phyloP scores from a whole-genome alignment of 257 asterid species.

The Prunella vulgaris region DNA sequence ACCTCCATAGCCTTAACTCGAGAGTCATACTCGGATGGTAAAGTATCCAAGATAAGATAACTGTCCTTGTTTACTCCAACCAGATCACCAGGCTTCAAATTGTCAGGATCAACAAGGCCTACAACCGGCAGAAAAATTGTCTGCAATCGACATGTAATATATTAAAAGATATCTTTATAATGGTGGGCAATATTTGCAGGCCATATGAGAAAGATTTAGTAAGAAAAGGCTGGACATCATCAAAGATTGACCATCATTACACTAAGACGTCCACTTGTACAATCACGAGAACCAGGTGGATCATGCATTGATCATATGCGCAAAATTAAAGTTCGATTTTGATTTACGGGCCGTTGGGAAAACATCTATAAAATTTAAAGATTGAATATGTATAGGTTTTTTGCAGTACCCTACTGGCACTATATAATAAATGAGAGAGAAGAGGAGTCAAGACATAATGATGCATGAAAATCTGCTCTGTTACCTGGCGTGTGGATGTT shows the following conservation, averaged over 20 bases:
- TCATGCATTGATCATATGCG: background rate
- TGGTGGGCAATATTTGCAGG: background rate
- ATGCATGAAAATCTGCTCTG: constrained; percentile 9
- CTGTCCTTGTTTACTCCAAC: constrained; percentile 99
- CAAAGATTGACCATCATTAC: background rate
- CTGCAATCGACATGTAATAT: constrained; percentile 38
- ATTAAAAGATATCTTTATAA: background rate
- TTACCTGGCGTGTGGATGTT: constrained; percentile 96
- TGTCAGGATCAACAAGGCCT: constrained; percentile 95
- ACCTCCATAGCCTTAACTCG: constrained; percentile 99
- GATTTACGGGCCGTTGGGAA: background rate
- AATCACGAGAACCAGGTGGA: background rate
- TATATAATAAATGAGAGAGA: background rate
- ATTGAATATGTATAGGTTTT: background rate
- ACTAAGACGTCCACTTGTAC: background rate
- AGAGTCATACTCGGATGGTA: constrained; percentile 96
- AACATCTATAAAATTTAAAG: background rate
- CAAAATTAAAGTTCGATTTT: background rate
- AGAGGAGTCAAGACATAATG: background rate
- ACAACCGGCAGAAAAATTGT: constrained; percentile 94
- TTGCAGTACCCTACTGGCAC: background rate
- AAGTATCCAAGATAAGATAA: constrained; percentile 85
- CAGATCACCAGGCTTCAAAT: constrained; percentile 89
- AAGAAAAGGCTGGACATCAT: background rate
- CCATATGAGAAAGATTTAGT: background rate